Percentiles rank a stretch among this genome's conserved stretches.
phyloP scores from a whole-genome alignment of 345 rosid genomes.

The Barbarea vulgaris region DNA sequence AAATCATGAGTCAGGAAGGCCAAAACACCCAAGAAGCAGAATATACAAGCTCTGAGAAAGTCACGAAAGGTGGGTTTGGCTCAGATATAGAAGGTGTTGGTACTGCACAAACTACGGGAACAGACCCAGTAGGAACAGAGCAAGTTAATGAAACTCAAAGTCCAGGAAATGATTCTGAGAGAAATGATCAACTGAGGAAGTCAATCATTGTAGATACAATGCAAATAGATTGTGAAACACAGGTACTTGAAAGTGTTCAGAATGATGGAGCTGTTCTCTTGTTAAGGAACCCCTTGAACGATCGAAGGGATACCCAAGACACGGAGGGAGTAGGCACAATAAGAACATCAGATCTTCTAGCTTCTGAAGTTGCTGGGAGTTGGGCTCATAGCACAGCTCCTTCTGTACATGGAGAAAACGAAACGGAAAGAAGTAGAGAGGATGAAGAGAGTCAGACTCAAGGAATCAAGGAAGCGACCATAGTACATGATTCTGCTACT shows the following conservation, averaged over 20 bases:
- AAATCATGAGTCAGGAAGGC: slow-evolving; percentile 68
- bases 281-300: slow-evolving; percentile 43
- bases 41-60: slow-evolving; percentile 52
- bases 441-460: slow-evolving; percentile 48
- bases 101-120: slow-evolving; percentile 57
- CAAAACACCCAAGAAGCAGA: slow-evolving; percentile 83
- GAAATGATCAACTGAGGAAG: slow-evolving; percentile 47
- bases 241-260: slow-evolving; percentile 51
- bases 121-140: slow-evolving; percentile 70
- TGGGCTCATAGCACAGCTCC: slow-evolving; percentile 91
- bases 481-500: slow-evolving; percentile 48
- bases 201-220: slow-evolving; percentile 58
- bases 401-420: slow-evolving; percentile 77
- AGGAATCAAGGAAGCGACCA: slow-evolving; percentile 35
- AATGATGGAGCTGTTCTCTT: slow-evolving; percentile 33
- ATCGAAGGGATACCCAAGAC: slow-evolving; percentile 52
- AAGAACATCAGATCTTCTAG: slow-evolving; percentile 76
- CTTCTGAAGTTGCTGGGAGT: slow-evolving; percentile 88
- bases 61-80: slow-evolving; percentile 71
- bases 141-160: slow-evolving; percentile 80
- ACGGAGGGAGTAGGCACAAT: slow-evolving; percentile 64
- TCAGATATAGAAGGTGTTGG: slow-evolving; percentile 75
- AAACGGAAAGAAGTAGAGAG: slow-evolving; percentile 54
- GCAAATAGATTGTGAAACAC: slow-evolving; percentile 79
- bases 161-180: slow-evolving; percentile 50